Evolutionary conservation across 2,329 filamentous ascomycete species (phyloP).

Genomic region (Tolypocladium cylindrosporum): DNA sequence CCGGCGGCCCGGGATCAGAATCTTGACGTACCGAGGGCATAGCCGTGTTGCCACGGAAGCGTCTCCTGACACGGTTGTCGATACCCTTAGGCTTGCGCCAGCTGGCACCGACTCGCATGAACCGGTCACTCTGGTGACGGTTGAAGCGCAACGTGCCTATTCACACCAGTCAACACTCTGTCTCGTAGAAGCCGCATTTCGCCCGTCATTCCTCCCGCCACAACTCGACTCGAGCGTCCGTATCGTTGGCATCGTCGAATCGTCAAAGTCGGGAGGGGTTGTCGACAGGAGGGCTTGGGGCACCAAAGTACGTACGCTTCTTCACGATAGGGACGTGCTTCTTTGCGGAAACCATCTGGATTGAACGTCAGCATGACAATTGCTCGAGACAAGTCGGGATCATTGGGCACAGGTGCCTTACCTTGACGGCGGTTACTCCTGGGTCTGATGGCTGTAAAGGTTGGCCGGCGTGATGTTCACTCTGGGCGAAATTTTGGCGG

Average conservation of each 20-base stretch:
- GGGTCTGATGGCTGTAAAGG: constrained; percentile 23
- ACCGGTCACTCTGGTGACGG: constrained; percentile 95
- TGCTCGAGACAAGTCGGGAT: background rate
- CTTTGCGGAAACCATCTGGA: constrained; percentile 95
- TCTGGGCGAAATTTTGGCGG: constrained; percentile 24
- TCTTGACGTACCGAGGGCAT: constrained; percentile 87
- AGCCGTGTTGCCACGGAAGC: constrained; percentile 88
- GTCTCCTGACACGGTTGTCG: constrained; percentile 93
- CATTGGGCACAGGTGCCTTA: constrained; percentile 11
- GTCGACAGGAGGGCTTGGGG: constrained; percentile 2
- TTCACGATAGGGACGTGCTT: constrained; percentile 99
- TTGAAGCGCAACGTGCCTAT: constrained; percentile 87
- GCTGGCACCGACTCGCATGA: constrained; percentile 80
- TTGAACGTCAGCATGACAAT: constrained; percentile 18
- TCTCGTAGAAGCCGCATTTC: constrained; percentile 2
- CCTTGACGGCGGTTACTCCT: constrained; percentile 31
- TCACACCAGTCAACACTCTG: constrained; percentile 29
- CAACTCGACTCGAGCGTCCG: background rate
- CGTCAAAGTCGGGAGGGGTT: background rate
- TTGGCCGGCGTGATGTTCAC: constrained; percentile 24
- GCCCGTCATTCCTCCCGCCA: background rate
- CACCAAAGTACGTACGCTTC: constrained; percentile 73
- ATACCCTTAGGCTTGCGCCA: constrained; percentile 99
- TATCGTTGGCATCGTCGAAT: background rate
- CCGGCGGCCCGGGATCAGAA: background rate